A percentile compares a stretch with the other conserved stretches of the same genome.
Evolutionary conservation across 805 yeast species (phyloP).

Genomic region (Kazachstania martiniae): DNA sequence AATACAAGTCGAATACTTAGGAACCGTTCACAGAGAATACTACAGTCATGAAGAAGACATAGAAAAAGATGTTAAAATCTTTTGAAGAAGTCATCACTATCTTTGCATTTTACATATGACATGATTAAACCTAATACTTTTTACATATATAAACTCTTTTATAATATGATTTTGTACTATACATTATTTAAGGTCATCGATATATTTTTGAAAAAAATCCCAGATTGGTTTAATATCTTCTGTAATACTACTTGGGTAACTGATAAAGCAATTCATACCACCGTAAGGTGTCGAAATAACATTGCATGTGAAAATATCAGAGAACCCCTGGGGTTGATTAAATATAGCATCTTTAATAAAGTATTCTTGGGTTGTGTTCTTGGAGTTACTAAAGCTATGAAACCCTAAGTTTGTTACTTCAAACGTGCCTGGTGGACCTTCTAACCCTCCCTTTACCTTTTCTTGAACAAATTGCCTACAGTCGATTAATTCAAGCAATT

Average conservation of each 20-base stretch:
- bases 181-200: not conserved
- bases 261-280: conserved; percentile 18
- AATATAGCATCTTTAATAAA: conserved; percentile 16
- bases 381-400: conserved; percentile 9
- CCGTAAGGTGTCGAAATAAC: conserved; percentile 16
- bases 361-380: conserved; percentile 4
- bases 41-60: too few relatives aligned
- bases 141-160: too few relatives aligned
- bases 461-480: conserved; percentile 9
- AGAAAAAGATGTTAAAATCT: not conserved
- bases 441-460: conserved; percentile 7
- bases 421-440: conserved; percentile 18
- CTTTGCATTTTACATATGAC: too few relatives aligned
- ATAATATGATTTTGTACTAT: too few relatives aligned
- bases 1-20: too few relatives aligned
- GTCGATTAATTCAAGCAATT: conserved; percentile 16
- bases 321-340: conserved; percentile 21
- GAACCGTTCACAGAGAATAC: too few relatives aligned
- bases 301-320: conserved; percentile 15
- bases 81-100: too few relatives aligned
- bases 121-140: too few relatives aligned
- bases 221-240: conserved; percentile 6
- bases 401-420: conserved; percentile 24
- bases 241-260: conserved; percentile 10
- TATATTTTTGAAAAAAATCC: conserved; percentile 1